Conservation (phyloP, 305 asterid genomes). For the Withania somnifera region DNA sequence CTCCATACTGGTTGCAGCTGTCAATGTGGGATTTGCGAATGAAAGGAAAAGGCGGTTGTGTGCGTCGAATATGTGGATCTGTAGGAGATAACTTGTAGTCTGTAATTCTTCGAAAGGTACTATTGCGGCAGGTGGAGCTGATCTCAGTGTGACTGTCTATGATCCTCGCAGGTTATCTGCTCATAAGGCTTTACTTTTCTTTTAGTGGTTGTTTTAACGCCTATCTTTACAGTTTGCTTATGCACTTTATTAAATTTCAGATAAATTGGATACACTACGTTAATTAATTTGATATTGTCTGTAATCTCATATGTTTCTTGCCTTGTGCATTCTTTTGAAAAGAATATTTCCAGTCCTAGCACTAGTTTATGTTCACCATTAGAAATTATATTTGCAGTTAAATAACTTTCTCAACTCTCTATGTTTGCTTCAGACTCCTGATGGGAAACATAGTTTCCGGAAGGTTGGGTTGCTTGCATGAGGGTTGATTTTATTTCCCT, state of each 20-base stretch:
- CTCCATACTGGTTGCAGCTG: slow-evolving; percentile 32
- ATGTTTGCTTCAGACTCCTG: neutral
- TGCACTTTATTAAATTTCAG: neutral
- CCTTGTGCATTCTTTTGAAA: neutral
- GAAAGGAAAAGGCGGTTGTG: slow-evolving; percentile 91
- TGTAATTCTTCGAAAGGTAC: slow-evolving; percentile 57
- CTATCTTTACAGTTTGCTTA: neutral
- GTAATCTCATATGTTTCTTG: neutral
- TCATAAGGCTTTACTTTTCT: neutral
- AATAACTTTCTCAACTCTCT: neutral
- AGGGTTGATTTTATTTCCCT: neutral
- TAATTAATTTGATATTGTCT: neutral
- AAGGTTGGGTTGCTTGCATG: neutral
- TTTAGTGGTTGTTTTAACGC: neutral
- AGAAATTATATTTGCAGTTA: neutral
- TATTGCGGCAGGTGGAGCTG: slow-evolving; percentile 80
- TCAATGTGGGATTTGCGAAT: slow-evolving; percentile 84
- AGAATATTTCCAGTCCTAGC: slow-evolving; percentile 2
- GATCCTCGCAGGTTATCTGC: slow-evolving; percentile 81
- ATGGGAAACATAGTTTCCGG: neutral
- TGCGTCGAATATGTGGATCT: slow-evolving; percentile 62
- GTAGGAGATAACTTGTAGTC: slow-evolving; percentile 68
- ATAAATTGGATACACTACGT: neutral
- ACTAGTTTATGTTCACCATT: neutral
- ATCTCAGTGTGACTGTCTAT: slow-evolving; percentile 73